Base-by-base conservation (phyloP, 1,284 basidiomycete species). In the Naganishia albida region DNA sequence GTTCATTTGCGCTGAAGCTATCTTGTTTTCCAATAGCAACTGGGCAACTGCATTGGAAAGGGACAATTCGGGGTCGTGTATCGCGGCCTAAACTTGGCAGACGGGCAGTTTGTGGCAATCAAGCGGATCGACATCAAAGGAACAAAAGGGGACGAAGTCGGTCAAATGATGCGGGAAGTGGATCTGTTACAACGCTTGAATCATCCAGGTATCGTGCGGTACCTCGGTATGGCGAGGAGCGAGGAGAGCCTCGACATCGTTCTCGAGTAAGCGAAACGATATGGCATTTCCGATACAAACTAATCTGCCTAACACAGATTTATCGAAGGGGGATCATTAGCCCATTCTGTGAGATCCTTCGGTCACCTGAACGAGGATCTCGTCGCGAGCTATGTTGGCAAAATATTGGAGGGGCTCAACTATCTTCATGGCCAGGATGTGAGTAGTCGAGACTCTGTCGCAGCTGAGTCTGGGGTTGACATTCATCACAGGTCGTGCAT, bases 1-100 rank as follows among this genome's bases (percentile, higher is more conserved):
- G 6, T 3, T 48, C 1, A 46, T 12, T 0, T 16, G 13, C 50
- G 10, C 46, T 8, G 39, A 34, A 26, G 26, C n/a, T 38, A 43
- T n/a, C 28, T 48, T 20, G 30, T 26, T 12, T n/a, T 15, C n/a
- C 40, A 53, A 57, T 64, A 94, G 91, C 91, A 93, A 90, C 82
- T 96, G 20, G 93, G 93, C 40, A 94, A 96, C 77, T 94, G 92
- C 77, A 95, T 98, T 69, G 94, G 94, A 2, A 86, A 90, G 59
- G 94, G 94, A 7, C 94, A 98, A 80, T 98, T 97, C 77, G 94
- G 94, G 25, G 87, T 92, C 13, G 94, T 97, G 8, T 97, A 95
- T 77, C 86, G 91, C 20, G 93, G 94, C 4, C 82, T 98, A 65
- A 94, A 97, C 76, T 81, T 96, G 72, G 89, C 89, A 71, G 92